Conservation (phyloP, 2,329 filamentous ascomycete species). For the Leptosphaerulina australis region DNA sequence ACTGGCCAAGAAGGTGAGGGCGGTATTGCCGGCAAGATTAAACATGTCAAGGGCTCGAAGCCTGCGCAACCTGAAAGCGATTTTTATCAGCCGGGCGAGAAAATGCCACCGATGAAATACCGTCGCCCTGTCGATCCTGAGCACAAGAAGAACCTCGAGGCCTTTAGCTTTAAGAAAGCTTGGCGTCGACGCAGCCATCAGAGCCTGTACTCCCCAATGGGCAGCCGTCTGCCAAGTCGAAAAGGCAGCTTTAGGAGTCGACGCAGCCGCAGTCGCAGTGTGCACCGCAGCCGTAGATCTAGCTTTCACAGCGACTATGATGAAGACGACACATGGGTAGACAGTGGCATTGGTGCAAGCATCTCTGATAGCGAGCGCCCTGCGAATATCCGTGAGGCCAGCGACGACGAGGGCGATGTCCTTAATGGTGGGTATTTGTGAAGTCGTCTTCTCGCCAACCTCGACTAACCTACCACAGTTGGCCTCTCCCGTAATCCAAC, state of each 20-base stretch:
- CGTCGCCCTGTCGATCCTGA: slow-evolving; percentile 56
- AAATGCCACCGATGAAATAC: slow-evolving; percentile 59
- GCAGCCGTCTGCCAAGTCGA: slow-evolving; percentile 53
- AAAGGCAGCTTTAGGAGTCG: slow-evolving; percentile 42
- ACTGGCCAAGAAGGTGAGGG: slow-evolving; percentile 39
- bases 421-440: slow-evolving; percentile 50
- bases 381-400: slow-evolving; percentile 50
- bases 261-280: slow-evolving; percentile 39
- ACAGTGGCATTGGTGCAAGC: slow-evolving; percentile 46
- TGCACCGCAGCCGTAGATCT: slow-evolving; percentile 42
- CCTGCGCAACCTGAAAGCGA: slow-evolving; percentile 50
- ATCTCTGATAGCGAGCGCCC: slow-evolving; percentile 38
- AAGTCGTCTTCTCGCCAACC: background rate
- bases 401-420: slow-evolving; percentile 54
- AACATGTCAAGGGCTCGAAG: slow-evolving; percentile 38
- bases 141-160: slow-evolving; percentile 58
- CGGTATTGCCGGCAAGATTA: slow-evolving; percentile 32
- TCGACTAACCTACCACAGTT: slow-evolving; percentile 35
- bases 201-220: slow-evolving; percentile 57
- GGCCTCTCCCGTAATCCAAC: slow-evolving; percentile 45
- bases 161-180: slow-evolving; percentile 55
- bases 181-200: slow-evolving; percentile 55
- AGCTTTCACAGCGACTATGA: slow-evolving; percentile 42
- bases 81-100: slow-evolving; percentile 58
- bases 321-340: slow-evolving; percentile 47